Conservation (phyloP, 208 protist genomes). For the Hexamita inflata region DNA sequence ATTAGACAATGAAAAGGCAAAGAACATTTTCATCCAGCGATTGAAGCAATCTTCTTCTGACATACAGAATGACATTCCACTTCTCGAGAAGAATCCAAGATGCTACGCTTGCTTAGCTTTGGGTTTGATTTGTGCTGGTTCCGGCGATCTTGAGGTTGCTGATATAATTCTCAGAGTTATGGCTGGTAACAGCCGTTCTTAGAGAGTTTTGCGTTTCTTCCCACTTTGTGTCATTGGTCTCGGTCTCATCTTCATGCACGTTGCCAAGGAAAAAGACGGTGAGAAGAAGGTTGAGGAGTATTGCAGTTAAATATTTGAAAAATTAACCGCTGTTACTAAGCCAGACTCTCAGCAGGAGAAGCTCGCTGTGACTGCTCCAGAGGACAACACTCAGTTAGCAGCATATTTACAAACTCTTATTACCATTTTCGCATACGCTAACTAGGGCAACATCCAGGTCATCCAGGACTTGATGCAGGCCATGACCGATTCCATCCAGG, state of each 20-base stretch:
- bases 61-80: not conserved
- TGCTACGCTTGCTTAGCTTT: constrained; percentile 9
- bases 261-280: not conserved
- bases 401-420: constrained; percentile 12
- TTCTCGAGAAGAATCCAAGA: constrained; percentile 24
- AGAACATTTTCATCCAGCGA: not conserved
- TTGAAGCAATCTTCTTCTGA: not conserved
- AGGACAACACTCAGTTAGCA: constrained; percentile 4
- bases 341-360: not conserved
- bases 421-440: constrained; percentile 12
- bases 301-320: not conserved
- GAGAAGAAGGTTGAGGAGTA: not conserved
- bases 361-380: not conserved
- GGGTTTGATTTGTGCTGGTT: not conserved
- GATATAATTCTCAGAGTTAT: constrained; percentile 12
- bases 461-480: constrained; percentile 1
- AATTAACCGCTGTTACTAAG: not conserved
- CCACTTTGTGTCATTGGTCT: not conserved
- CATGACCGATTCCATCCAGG: not conserved
- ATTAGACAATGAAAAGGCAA: not conserved
- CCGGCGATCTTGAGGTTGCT: not conserved
- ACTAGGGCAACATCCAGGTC: not conserved
- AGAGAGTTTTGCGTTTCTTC: constrained; percentile 13
- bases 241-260: not conserved
- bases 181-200: not conserved